Evolutionary conservation across 345 rosid genomes (phyloP).

Genomic region (Eucalyptus tenuipes): DNA sequence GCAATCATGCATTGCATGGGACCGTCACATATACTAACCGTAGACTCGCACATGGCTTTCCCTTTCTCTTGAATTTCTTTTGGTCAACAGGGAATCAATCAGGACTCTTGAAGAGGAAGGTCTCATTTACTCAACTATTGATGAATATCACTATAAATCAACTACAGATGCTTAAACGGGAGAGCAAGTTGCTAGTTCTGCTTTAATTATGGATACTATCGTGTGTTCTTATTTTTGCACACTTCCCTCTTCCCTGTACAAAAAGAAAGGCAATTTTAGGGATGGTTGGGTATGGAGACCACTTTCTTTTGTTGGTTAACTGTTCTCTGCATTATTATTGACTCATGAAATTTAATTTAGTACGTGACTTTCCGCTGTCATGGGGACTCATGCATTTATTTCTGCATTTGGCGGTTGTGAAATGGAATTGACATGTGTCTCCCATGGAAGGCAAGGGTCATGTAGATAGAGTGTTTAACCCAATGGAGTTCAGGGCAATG

Average conservation of each 20-base stretch:
- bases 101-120: conserved; percentile 85
- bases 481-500: neutral
- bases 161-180: conserved; percentile 20
- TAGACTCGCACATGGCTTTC: neutral
- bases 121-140: conserved; percentile 81
- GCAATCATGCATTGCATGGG: neutral
- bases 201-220: neutral
- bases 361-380: neutral
- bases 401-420: neutral
- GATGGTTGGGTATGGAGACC: neutral
- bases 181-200: neutral
- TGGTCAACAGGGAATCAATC: conserved; percentile 43
- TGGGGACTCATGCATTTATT: neutral
- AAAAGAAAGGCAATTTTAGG: neutral
- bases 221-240: neutral
- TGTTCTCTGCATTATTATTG: neutral
- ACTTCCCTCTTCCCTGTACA: neutral
- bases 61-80: neutral
- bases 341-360: neutral
- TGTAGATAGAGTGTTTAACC: neutral
- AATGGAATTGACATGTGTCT: neutral
- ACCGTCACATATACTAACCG: neutral
- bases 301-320: neutral
- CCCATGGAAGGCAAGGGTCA: neutral
- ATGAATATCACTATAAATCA: conserved; percentile 87